These are phyloP conservation scores for Fusarium sp. DNA, from an alignment of 2,329 filamentous ascomycete genomes.

Conservation along the genomic window DNA sequence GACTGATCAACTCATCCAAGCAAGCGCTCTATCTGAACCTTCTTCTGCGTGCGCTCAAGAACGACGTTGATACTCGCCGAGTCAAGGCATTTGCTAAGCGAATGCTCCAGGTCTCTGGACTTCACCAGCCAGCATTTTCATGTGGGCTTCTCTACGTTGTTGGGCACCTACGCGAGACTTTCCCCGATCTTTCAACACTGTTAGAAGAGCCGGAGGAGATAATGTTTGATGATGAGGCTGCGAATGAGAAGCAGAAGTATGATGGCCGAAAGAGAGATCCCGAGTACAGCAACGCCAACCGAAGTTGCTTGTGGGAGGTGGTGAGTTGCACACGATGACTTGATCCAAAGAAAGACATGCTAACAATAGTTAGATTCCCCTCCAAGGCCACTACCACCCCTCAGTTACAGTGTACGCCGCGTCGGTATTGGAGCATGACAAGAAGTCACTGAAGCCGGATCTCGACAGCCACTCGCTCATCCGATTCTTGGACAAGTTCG, in stretches of 20 bases:
- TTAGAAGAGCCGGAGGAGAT: constrained; percentile 83
- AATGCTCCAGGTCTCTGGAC: constrained; percentile 84
- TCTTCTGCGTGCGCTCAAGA: constrained; percentile 87
- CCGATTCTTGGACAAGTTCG: constrained; percentile 96
- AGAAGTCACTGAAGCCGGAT: constrained; percentile 88
- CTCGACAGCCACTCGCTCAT: constrained; percentile 90
- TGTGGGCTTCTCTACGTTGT: constrained; percentile 94
- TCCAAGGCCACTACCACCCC: constrained; percentile 84
- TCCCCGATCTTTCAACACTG: constrained; percentile 83
- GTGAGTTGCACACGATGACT: constrained; percentile 59
- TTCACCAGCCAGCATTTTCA: constrained; percentile 93
- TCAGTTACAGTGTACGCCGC: constrained; percentile 88
- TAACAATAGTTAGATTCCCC: constrained; percentile 52
- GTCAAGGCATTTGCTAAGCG: constrained; percentile 97
- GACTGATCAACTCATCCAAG: constrained; percentile 90
- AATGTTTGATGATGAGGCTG: constrained; percentile 71
- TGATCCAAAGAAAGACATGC: constrained; percentile 4
- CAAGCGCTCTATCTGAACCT: constrained; percentile 96
- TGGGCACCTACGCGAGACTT: constrained; percentile 81
- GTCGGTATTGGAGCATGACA: constrained; percentile 75
- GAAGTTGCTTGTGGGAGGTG: constrained; percentile 93
- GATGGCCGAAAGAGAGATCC: constrained; percentile 93
- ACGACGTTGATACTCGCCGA: constrained; percentile 88
- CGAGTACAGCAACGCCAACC: constrained; percentile 91
- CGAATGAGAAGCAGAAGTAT: constrained; percentile 65